Conservation (phyloP, 1,284 basidiomycete genomes). For the Boletus semigastroideus region DNA sequence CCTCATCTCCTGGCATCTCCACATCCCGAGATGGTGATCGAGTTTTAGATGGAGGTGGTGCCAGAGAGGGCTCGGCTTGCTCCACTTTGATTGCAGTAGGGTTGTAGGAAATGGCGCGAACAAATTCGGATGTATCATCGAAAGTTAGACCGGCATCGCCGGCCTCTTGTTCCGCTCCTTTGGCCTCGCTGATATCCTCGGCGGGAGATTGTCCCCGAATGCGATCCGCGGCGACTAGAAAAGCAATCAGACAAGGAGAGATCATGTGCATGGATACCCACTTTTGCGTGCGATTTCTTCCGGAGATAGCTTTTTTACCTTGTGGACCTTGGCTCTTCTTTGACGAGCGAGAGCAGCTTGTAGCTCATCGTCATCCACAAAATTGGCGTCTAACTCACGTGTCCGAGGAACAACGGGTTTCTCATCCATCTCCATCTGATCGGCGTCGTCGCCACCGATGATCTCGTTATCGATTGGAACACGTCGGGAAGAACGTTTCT, state of each 20-base stretch:
- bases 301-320: slow-evolving; percentile 75
- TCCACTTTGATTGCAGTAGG: slow-evolving; percentile 56
- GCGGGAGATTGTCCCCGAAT: slow-evolving; percentile 49
- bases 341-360: slow-evolving; percentile 90
- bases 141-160: slow-evolving; percentile 74
- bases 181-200: slow-evolving; percentile 52
- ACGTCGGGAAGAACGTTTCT: slow-evolving; percentile 79
- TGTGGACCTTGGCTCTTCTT: slow-evolving; percentile 79
- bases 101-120: slow-evolving; percentile 80
- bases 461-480: slow-evolving; percentile 69
- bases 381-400: slow-evolving; percentile 79
- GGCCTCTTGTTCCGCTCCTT: slow-evolving; percentile 61
- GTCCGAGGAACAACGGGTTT: slow-evolving; percentile 59
- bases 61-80: slow-evolving; percentile 40
- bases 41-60: slow-evolving; percentile 36
- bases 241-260: slow-evolving; percentile 1
- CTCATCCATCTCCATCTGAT: slow-evolving; percentile 79
- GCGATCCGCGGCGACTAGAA: slow-evolving; percentile 66
- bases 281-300: slow-evolving; percentile 84
- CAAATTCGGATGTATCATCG: slow-evolving; percentile 97
- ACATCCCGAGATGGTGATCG: slow-evolving; percentile 50
- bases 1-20: slow-evolving; percentile 61
- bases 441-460: slow-evolving; percentile 39
- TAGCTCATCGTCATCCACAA: slow-evolving; percentile 98
- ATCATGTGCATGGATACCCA: slow-evolving; percentile 38